These are phyloP conservation scores for Trichoderma simmonsii DNA, from an alignment of 2,329 filamentous ascomycete species.

Conservation along the genomic window DNA sequence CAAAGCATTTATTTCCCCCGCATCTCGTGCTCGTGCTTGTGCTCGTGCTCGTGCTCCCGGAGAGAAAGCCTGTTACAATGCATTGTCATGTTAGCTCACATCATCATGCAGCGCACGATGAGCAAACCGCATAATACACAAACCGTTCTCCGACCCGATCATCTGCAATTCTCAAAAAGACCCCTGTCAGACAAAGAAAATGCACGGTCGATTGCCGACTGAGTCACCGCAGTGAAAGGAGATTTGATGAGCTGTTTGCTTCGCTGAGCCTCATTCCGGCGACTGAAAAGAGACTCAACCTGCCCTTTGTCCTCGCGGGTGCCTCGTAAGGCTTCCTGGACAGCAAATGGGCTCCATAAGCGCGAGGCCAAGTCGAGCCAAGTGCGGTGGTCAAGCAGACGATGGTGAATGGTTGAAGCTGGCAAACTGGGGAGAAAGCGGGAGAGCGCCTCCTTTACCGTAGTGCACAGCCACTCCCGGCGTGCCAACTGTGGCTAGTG, in stretches of 20 bases:
- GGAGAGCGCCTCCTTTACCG: neutral
- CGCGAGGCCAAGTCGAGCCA: neutral
- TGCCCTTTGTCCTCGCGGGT: neutral
- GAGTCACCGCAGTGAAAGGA: neutral
- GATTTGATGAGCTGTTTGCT: neutral
- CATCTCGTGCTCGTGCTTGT: neutral
- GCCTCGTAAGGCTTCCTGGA: constrained; percentile 16
- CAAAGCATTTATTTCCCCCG: neutral
- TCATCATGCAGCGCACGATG: neutral
- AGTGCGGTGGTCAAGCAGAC: neutral
- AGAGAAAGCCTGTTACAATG: neutral
- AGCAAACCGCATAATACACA: neutral
- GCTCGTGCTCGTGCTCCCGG: neutral
- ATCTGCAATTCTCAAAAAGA: neutral
- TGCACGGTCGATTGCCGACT: neutral
- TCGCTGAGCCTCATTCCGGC: neutral
- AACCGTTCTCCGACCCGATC: neutral
- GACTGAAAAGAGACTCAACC: neutral
- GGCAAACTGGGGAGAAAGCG: neutral
- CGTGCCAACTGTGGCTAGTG: constrained; percentile 6
- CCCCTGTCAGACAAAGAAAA: neutral
- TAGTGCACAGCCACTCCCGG: neutral
- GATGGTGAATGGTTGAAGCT: neutral
- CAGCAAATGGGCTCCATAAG: neutral
- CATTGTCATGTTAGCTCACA: neutral